Conservation (phyloP, 2,329 filamentous ascomycete species). For the Calonectria pteridis region DNA sequence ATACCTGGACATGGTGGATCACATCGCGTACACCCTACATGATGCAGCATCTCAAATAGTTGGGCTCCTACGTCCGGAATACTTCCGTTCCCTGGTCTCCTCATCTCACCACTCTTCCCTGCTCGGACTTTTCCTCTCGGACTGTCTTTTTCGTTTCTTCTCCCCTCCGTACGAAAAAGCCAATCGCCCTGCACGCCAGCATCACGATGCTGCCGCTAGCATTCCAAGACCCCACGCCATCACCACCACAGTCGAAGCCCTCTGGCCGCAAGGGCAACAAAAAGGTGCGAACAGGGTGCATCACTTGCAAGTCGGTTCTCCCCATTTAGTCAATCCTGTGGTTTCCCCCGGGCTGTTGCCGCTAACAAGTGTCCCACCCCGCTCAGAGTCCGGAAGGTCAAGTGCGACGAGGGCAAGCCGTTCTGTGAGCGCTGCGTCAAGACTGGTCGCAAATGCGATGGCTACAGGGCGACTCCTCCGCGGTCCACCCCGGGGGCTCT, state of each 20-base stretch:
- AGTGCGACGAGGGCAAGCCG: conserved; percentile 69
- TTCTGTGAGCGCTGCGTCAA: conserved; percentile 65
- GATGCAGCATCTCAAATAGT: neutral
- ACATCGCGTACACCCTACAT: neutral
- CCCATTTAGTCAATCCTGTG: neutral
- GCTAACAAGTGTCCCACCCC: neutral
- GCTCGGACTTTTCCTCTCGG: neutral
- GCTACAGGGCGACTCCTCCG: conserved; percentile 54
- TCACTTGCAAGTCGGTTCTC: conserved; percentile 66
- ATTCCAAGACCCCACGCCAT: neutral
- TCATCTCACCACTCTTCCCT: neutral
- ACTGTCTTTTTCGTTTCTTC: neutral
- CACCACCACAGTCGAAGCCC: conserved; percentile 26
- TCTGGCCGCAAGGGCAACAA: conserved; percentile 57
- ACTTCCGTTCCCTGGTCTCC: neutral
- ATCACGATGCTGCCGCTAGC: conserved; percentile 11
- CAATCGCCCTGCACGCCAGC: neutral
- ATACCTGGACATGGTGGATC: neutral
- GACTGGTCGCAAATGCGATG: conserved; percentile 69
- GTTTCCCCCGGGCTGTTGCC: neutral
- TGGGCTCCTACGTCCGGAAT: neutral
- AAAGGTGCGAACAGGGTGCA: conserved; percentile 64
- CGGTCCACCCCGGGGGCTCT: conserved; percentile 33
- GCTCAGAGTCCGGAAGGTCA: conserved; percentile 65
- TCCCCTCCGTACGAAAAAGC: neutral